A percentile compares a stretch with the other conserved stretches of the same genome.
These are phyloP conservation scores for Circinella minor DNA, from an alignment of 371 early-diverging fungal species.

Conservation along the genomic window DNA sequence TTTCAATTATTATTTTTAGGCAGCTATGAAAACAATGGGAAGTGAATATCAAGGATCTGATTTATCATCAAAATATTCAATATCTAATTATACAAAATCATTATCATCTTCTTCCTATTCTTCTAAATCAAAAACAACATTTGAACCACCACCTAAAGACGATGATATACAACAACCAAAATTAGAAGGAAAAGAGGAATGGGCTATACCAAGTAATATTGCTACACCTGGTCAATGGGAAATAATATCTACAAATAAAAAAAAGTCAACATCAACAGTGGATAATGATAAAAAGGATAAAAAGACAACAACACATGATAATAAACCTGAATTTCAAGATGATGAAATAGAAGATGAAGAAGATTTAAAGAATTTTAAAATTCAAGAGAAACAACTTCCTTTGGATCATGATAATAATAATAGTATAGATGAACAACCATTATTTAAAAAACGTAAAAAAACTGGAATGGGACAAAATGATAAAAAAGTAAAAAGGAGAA, in stretches of 20 bases:
- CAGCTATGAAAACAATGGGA: slow-evolving; percentile 10
- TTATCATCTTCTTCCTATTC: neutral
- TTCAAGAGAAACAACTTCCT: slow-evolving; percentile 60
- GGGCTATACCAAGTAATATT: slow-evolving; percentile 35
- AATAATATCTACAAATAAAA: slow-evolving; percentile 23
- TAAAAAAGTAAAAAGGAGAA: slow-evolving; percentile 14
- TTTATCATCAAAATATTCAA: slow-evolving; percentile 6
- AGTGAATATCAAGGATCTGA: neutral
- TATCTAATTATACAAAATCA: neutral
- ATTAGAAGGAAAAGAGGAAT: slow-evolving; percentile 41
- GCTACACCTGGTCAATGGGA: slow-evolving; percentile 50
- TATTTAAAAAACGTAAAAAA: slow-evolving; percentile 63
- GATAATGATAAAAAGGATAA: slow-evolving; percentile 18
- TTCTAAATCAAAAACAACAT: slow-evolving; percentile 12
- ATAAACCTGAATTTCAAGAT: slow-evolving; percentile 43
- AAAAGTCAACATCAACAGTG: neutral
- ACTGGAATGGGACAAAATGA: slow-evolving; percentile 28
- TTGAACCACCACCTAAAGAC: slow-evolving; percentile 19
- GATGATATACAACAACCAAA: slow-evolving; percentile 16
- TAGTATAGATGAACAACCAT: slow-evolving; percentile 18
- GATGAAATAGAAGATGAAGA: slow-evolving; percentile 55
- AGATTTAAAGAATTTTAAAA: slow-evolving; percentile 54
- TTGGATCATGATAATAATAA: slow-evolving; percentile 23
- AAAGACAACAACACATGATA: slow-evolving; percentile 35
- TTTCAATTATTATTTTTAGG: slow-evolving; percentile 8